A percentile compares a stretch with the other conserved stretches of the same genome.
Evolutionary conservation across 2,329 filamentous ascomycete species (phyloP).

Genomic region (Aspergillus japonicus): DNA sequence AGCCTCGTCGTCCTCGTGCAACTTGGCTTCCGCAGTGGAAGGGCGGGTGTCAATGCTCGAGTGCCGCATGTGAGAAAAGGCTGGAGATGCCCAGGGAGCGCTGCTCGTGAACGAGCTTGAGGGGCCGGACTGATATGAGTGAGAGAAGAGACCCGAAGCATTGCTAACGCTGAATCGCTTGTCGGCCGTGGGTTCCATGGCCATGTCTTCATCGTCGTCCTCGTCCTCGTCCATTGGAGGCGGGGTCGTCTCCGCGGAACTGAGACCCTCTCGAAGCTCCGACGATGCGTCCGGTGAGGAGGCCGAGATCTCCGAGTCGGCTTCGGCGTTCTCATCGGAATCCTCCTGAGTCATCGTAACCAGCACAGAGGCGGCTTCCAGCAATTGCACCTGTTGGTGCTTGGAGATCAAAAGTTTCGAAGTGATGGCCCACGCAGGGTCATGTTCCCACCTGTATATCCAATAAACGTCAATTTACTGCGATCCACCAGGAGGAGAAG

Average conservation of each 20-base stretch:
- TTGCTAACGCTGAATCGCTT: conserved; percentile 58
- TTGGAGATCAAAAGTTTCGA: conserved; percentile 98
- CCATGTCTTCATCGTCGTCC: conserved; percentile 38
- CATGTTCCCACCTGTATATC: conserved; percentile 89
- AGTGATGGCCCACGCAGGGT: conserved; percentile 94
- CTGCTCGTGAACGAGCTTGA: conserved; percentile 58
- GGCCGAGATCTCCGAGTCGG: conserved; percentile 77
- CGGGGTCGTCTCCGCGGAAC: conserved; percentile 89
- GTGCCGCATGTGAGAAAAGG: conserved; percentile 62
- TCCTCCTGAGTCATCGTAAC: conserved; percentile 78
- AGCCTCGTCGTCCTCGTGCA: conserved; percentile 76
- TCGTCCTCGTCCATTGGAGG: conserved; percentile 68
- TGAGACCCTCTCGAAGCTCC: conserved; percentile 68
- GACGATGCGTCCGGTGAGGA: conserved; percentile 80
- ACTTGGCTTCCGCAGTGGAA: conserved; percentile 73
- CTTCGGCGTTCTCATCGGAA: conserved; percentile 63
- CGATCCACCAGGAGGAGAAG: conserved; percentile 25
- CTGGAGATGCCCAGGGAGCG: conserved; percentile 49
- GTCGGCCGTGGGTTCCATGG: conserved; percentile 50
- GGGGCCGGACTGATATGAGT: conserved; percentile 74
- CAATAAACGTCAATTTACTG: conserved; percentile 44
- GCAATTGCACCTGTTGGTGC: conserved; percentile 96
- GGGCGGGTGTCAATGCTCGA: conserved; percentile 75
- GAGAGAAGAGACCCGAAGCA: conserved; percentile 57
- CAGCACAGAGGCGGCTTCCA: conserved; percentile 95